Evolutionary conservation across 345 rosid genomes (phyloP).

Genomic region (Salix suchowensis): DNA sequence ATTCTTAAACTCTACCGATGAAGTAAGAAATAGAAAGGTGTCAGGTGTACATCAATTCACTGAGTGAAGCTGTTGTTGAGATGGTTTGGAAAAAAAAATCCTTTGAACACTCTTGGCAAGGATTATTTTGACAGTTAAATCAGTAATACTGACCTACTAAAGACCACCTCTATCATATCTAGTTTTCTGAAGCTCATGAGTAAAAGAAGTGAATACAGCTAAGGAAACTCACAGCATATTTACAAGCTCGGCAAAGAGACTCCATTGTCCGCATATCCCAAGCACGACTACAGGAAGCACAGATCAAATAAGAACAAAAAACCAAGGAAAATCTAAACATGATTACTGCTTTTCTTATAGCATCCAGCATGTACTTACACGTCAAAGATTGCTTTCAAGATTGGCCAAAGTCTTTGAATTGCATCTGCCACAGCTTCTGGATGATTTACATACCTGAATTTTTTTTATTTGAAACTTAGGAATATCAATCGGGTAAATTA

Average conservation of each 20-base stretch:
- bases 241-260: constrained; percentile 98
- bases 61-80: background rate
- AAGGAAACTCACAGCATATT: constrained; percentile 82
- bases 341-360: background rate
- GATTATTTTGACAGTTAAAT: background rate
- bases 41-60: background rate
- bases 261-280: constrained; percentile 99
- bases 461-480: constrained; percentile 16
- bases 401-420: constrained; percentile 86
- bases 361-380: constrained; percentile 47
- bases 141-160: background rate
- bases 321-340: constrained; percentile 5
- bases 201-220: background rate
- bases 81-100: background rate
- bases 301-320: constrained; percentile 19
- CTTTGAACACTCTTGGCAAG: background rate
- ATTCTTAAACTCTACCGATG: background rate
- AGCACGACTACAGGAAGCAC: constrained; percentile 68
- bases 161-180: background rate
- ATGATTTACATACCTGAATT: constrained; percentile 81
- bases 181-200: constrained; percentile 3
- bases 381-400: constrained; percentile 85
- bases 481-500: constrained; percentile 4
- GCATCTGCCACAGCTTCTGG: constrained; percentile 97
- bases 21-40: background rate